These are phyloP conservation scores for Cyphellophora europaea DNA, from an alignment of 2,329 filamentous ascomycete species.

Conservation along the genomic window DNA sequence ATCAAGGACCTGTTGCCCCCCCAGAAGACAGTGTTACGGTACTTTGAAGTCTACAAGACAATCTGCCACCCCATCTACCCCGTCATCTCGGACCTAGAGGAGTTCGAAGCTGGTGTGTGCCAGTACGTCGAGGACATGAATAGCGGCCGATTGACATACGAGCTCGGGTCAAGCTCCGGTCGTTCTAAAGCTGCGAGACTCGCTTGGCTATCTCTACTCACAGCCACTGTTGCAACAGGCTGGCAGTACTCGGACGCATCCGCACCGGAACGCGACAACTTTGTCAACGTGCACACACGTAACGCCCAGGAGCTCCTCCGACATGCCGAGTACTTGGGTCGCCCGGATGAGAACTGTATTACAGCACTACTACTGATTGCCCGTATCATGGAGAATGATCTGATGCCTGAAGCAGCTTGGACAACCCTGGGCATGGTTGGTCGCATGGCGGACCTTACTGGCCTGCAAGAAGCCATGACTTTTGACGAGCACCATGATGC, in stretches of 20 bases:
- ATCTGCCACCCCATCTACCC: conserved; percentile 5
- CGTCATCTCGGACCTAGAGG: conserved; percentile 3
- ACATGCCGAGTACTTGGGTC: conserved; percentile 4
- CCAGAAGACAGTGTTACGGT: conserved; percentile 1
- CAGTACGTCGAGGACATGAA: conserved; percentile 5
- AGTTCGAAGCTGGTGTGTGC: conserved; percentile 4
- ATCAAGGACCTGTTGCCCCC: conserved; percentile 1
- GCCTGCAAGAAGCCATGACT: background rate
- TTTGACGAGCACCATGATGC: background rate
- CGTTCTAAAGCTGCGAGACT: background rate
- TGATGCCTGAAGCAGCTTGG: conserved; percentile 3
- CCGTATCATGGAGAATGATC: conserved; percentile 3
- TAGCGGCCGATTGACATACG: conserved; percentile 1
- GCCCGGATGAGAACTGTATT: conserved; percentile 3
- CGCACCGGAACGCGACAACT: background rate
- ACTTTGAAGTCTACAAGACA: conserved; percentile 4
- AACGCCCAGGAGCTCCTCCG: conserved; percentile 3
- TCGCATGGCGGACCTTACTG: conserved; percentile 1
- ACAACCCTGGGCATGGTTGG: conserved; percentile 1
- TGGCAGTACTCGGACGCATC: conserved; percentile 4
- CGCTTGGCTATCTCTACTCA: conserved; percentile 4
- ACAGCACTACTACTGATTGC: conserved; percentile 3
- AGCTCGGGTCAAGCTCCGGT: background rate
- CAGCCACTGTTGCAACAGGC: conserved; percentile 3
- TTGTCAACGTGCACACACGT: conserved; percentile 1